Conservation (phyloP, 495 filamentous ascomycete genomes). For the Penicillium lividum region DNA sequence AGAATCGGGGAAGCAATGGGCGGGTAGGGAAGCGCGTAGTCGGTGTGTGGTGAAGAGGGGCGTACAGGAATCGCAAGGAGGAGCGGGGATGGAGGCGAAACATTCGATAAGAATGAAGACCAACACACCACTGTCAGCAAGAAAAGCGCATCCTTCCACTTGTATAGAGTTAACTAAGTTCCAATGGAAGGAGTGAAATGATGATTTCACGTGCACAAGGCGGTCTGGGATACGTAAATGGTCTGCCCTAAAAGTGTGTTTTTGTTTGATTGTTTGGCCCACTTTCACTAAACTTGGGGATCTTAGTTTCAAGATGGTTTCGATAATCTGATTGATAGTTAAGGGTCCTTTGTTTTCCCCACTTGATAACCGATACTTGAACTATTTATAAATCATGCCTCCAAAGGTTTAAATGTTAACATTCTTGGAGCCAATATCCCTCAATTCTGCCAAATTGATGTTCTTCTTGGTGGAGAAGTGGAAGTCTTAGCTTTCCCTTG, state of each 20-base stretch:
- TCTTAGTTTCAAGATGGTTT: not conserved
- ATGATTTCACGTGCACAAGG: conserved; percentile 33
- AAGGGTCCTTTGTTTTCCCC: not conserved
- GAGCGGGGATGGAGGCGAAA: not conserved
- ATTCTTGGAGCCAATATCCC: not conserved
- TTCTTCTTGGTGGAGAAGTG: conserved; percentile 1
- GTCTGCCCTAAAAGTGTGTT: conserved; percentile 1
- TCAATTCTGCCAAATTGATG: not conserved
- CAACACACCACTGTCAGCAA: conserved; percentile 15
- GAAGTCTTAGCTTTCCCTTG: conserved; percentile 16
- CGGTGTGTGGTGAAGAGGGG: conserved; percentile 6
- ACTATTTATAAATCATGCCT: conserved; percentile 6
- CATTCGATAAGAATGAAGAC: not conserved
- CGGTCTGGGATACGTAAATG: conserved; percentile 19
- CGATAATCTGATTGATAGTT: too few relatives aligned
- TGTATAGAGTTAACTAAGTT: not conserved
- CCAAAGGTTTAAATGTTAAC: not conserved
- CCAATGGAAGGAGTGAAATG: conserved; percentile 9
- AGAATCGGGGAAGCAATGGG: not conserved
- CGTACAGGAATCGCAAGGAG: conserved; percentile 9
- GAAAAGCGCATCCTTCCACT: not conserved
- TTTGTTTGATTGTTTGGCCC: conserved; percentile 2
- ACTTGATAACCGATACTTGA: conserved; percentile 17
- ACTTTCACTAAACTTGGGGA: not conserved
- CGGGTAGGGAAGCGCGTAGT: conserved; percentile 6